Base-by-base conservation (phyloP, 768 basidiomycete species). In the Boletus rex-veris region DNA sequence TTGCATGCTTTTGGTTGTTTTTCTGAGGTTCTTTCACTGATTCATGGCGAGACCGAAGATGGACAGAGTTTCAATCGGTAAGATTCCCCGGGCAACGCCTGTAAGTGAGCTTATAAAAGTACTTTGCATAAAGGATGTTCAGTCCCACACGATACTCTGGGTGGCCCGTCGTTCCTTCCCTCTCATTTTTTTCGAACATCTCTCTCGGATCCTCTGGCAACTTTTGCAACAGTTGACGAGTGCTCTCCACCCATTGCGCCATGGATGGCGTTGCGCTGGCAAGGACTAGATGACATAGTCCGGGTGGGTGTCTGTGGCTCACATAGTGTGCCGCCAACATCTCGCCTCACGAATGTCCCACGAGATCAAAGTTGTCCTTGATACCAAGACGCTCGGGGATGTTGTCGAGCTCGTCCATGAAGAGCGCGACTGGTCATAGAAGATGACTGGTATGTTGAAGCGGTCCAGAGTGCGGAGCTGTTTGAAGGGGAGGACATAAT, bases 271-370 rank as follows among this genome's bases (percentile, higher is more conserved):
- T 66, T 0, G 70, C 62, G 30, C 71, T 74, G 9, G 67, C 61
- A 15, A 75, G 58, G 24, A 75, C 64, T 1, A 76, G 57, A 8
- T 63, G 72, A 40, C 65, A 70, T 11, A 80, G 54, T 0, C 77
- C 77, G 0, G 48, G 21, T 3, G 19, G 19, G 19, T 19, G 19
- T 19, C 19, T 19, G 1, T 19, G 78, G 78, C 72, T 65, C 8
- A 60, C 77, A 45, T 74, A 78, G 37, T 77, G 72, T 7, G 68
- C 57, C 0, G 69, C 80, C 8, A 84, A 69, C 67, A 80, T 80
- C 1, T 77, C 80, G 12, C 83, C 83, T 81, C 82, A 82, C 5
- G 79, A 82, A 44, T 84, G 82, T 0, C 83, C 83, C 1, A 76
- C 57, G 3, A 84, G 60, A 57, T 76, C 72, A 61, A 75, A 83